These are phyloP conservation scores for Hibiscus syriacus DNA, from an alignment of 345 rosid species.

Conservation along the genomic window DNA sequence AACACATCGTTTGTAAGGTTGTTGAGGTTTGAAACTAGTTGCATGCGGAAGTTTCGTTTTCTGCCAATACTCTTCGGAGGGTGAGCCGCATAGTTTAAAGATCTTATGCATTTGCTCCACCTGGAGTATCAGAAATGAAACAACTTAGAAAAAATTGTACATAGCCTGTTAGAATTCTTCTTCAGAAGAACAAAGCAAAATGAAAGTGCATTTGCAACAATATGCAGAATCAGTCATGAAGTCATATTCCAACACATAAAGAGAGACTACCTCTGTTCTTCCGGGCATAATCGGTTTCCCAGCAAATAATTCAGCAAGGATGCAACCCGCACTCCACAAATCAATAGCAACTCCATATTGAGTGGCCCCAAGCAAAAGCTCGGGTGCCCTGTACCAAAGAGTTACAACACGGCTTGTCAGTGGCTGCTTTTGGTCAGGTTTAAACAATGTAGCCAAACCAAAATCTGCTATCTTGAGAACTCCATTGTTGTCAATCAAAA, in stretches of 20 bases:
- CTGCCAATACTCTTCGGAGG: slow-evolving; percentile 73
- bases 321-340: slow-evolving; percentile 92
- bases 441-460: slow-evolving; percentile 62
- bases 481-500: slow-evolving; percentile 62
- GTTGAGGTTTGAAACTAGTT: slow-evolving; percentile 74
- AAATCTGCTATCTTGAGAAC: slow-evolving; percentile 90
- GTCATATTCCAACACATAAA: not conserved
- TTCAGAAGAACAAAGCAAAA: not conserved
- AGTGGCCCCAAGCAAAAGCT: slow-evolving; percentile 90
- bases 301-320: slow-evolving; percentile 69
- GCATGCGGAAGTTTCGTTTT: slow-evolving; percentile 53
- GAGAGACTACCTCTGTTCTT: slow-evolving; percentile 67
- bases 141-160: not conserved
- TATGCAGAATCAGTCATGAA: not conserved
- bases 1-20: slow-evolving; percentile 50
- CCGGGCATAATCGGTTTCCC: slow-evolving; percentile 95
- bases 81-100: slow-evolving; percentile 90
- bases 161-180: too few relatives aligned
- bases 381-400: slow-evolving; percentile 95
- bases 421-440: slow-evolving; percentile 48
- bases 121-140: not conserved
- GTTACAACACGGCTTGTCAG: slow-evolving; percentile 91
- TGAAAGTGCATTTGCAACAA: not conserved
- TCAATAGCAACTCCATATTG: slow-evolving; percentile 76
- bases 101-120: slow-evolving; percentile 98